These are phyloP conservation scores for Solanum aculeatissimum DNA, from an alignment of 305 asterid species.

Conservation along the genomic window DNA sequence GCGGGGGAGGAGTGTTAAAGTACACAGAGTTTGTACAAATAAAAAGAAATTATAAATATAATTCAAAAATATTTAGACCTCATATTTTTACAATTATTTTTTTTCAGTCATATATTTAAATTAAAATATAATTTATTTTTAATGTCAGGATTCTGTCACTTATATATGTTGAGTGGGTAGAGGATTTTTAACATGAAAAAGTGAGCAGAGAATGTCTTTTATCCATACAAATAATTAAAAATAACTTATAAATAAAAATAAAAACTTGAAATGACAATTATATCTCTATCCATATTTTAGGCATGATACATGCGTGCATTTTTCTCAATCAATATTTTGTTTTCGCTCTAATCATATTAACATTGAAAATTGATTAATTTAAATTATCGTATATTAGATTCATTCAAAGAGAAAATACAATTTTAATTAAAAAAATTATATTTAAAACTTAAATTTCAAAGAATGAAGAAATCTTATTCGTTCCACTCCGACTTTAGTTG, in stretches of 20 bases:
- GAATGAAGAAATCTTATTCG: background rate
- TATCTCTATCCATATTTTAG: background rate
- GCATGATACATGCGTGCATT: background rate
- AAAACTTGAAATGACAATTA: background rate
- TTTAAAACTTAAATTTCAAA: fast-evolving
- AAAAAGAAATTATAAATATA: background rate
- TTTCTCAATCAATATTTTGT: background rate
- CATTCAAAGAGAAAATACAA: fast-evolving
- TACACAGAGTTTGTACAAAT: too few relatives aligned
- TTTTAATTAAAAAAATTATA: background rate
- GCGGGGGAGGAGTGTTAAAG: too few relatives aligned
- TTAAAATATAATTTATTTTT: too few relatives aligned
- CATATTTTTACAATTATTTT: too few relatives aligned
- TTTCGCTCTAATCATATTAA: too few relatives aligned
- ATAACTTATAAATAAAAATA: background rate
- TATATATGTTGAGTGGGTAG: background rate
- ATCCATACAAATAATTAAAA: too few relatives aligned
- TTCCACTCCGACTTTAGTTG: background rate
- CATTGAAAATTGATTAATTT: fast-evolving
- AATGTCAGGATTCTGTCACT: background rate
- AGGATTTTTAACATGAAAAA: background rate
- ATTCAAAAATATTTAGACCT: background rate
- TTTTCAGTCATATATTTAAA: too few relatives aligned
- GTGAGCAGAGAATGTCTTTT: background rate
- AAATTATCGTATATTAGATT: background rate